These are phyloP conservation scores for Fagopyrum homotropicum DNA, from an alignment of 148 eudicot species.

Conservation along the genomic window DNA sequence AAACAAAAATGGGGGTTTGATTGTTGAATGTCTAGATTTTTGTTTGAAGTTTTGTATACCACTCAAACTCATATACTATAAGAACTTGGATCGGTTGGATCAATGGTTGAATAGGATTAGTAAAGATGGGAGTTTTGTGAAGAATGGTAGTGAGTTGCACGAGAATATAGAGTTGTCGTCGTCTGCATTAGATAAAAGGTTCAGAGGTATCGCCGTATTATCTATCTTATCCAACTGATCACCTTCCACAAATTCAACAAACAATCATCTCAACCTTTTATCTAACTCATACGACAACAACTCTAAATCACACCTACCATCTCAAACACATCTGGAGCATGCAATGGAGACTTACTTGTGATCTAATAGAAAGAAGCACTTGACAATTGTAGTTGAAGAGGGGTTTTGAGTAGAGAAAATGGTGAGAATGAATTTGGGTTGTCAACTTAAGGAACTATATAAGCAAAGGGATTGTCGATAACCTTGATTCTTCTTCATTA, in stretches of 20 bases:
- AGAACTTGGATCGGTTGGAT: constrained; percentile 68
- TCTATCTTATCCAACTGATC: background rate
- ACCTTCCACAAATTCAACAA: background rate
- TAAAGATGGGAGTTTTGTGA: constrained; percentile 26
- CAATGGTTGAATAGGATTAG: constrained; percentile 38
- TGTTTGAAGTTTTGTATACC: constrained; percentile 25
- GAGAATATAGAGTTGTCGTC: constrained; percentile 43
- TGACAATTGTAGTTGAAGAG: background rate
- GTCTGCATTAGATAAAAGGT: constrained; percentile 40
- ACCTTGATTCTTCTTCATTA: constrained; percentile 3
- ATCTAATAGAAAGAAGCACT: too few relatives aligned
- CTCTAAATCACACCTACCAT: too few relatives aligned
- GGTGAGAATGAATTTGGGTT: background rate
- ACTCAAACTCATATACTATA: constrained; percentile 41
- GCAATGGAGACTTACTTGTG: too few relatives aligned
- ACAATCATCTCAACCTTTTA: too few relatives aligned
- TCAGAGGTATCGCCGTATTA: constrained; percentile 11
- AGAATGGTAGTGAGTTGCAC: constrained; percentile 31
- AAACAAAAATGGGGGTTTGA: background rate
- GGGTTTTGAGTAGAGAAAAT: background rate
- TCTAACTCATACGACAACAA: too few relatives aligned
- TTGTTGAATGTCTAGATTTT: constrained; percentile 53
- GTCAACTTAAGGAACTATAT: background rate
- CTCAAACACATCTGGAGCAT: too few relatives aligned
- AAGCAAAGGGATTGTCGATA: background rate